A percentile compares a stretch with the other conserved stretches of the same genome.
These are phyloP conservation scores for Colletotrichum shisoi DNA, from an alignment of 2,329 filamentous ascomycete species.

Conservation along the genomic window DNA sequence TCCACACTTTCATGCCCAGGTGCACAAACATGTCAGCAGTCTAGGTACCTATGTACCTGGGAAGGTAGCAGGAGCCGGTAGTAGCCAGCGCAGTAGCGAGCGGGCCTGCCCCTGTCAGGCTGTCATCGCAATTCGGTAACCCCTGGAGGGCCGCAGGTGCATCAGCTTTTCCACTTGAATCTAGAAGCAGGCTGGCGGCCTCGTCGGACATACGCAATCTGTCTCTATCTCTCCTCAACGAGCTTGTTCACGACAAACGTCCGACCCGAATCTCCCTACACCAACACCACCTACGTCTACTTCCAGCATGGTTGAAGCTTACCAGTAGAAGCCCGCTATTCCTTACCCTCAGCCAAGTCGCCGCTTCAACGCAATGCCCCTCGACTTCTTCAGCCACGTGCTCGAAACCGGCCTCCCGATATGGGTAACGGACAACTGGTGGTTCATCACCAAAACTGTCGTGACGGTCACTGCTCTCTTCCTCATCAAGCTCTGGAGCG, in stretches of 20 bases:
- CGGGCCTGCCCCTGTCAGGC: constrained; percentile 32
- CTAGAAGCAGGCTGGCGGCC: constrained; percentile 32
- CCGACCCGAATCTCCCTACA: neutral
- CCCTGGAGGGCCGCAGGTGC: constrained; percentile 14
- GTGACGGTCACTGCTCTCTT: constrained; percentile 51
- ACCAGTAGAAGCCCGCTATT: neutral
- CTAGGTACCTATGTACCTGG: too few relatives aligned
- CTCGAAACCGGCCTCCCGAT: constrained; percentile 59
- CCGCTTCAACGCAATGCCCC: constrained; percentile 54
- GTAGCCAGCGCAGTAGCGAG: constrained; percentile 4
- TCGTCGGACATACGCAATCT: constrained; percentile 6
- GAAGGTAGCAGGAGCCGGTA: neutral
- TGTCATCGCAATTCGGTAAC: constrained; percentile 23
- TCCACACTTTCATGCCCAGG: neutral
- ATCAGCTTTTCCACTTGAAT: constrained; percentile 27
- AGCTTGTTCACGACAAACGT: constrained; percentile 13
- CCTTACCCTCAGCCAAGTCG: neutral
- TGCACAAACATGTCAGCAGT: constrained; percentile 9
- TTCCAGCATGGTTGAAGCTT: constrained; percentile 11
- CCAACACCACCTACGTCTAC: neutral
- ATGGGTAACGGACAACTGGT: constrained; percentile 57
- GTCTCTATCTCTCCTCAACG: constrained; percentile 11
- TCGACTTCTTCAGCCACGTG: constrained; percentile 60
- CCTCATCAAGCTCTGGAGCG: constrained; percentile 75
- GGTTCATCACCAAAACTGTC: constrained; percentile 52